Base-by-base conservation (phyloP, 495 filamentous ascomycete species). In the Saxophila tyrrhenica region DNA sequence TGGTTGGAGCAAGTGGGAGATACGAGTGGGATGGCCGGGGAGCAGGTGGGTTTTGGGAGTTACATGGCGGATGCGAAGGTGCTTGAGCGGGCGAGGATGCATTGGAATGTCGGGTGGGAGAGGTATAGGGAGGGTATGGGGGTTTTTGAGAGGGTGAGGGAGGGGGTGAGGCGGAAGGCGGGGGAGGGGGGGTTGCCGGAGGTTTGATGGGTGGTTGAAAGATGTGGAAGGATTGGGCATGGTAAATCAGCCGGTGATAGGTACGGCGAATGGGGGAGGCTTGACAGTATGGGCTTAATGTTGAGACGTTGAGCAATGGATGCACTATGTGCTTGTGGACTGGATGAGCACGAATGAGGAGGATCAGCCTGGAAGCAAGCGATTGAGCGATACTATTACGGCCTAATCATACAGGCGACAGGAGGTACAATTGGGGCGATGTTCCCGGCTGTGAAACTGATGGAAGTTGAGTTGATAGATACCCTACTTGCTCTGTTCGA, bases 91-190 rank as follows among this genome's bases (percentile, higher is more conserved):
- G 77, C 87, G 1, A 67, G 80, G 25, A 71, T 76, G 59, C 74
- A 79, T 55, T 94, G 86, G 87, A 68, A 74, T 38, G 67, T 78
- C 8, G 78, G 78, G 0, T 76, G 73, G 25, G 84, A 84, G 50
- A 71, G 74, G 61, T 87, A 94, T 64, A 71, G 75, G 53, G 66
- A 75, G 22, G 76, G 73, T 41, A 71, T 91, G 39, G 62, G 74
- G 55, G 75, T 79, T 54, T 82, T 85, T 58, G 76, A 73, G 39
- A 67, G 73, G 55, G 64, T 82, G 38, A 62, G 66, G 48, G 55
- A 59, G 52, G 59, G 54, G 55, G 53, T 62, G 2, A 45, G 54
- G 54, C 42, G 17, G 50, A 16, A 46, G 23, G 50, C 17, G n/a
- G 44, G 24, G 7, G 48, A 11, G 2, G 58, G 58, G 29, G 32